Base-by-base conservation (phyloP, 495 filamentous ascomycete genomes). In the Hypoxylon cercidicola region DNA sequence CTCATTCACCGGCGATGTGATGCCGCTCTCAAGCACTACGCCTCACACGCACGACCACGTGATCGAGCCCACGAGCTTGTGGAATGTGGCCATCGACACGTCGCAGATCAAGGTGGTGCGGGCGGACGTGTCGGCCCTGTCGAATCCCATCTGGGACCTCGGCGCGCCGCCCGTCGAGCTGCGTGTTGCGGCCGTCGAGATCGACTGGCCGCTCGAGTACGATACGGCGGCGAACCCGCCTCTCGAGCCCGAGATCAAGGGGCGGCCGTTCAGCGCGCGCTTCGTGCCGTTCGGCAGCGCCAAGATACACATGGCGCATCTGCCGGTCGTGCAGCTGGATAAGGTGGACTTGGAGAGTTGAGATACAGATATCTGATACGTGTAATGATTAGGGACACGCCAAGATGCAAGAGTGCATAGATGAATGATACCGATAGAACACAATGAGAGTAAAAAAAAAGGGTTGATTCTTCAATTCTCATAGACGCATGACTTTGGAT, bases 301-400 rank as follows among this genome's bases (percentile, higher is more conserved):
- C 25, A 86, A 85, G 76, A 66, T 85, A 47, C 84, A 85, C 64
- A 86, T 87, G 78, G 78, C 81, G 18, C 84, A 88, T 66, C 69
- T 88, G 35, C 85, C 86, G 16, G 57, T 64, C 16, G 61, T 78
- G 0, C 9, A 68, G 11, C 45, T 74, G 35, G 50, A 18, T 1
- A 59, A 50, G 46, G 59, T 73, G 34, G 65, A 71, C 19, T 54
- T 73, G n/a, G 63, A 53, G 19, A 61, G 15, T 20, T 61, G 37
- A 61, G 55, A 28, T 7, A 7, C 25, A 28, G 25, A 28, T 28
- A 28, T 7, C 25, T 28, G 25, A 28, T 28, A 28, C 25, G 3
- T 28, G 25, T n/a, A n/a, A n/a, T n/a, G 25, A 28, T 28, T 28
- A 28, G 7, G 7, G 25, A 28, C 25, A 28, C 25, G 25, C 25